phyloP scores from a whole-genome alignment of 2,329 filamentous ascomycete genomes.

The Fusarium concolor region DNA sequence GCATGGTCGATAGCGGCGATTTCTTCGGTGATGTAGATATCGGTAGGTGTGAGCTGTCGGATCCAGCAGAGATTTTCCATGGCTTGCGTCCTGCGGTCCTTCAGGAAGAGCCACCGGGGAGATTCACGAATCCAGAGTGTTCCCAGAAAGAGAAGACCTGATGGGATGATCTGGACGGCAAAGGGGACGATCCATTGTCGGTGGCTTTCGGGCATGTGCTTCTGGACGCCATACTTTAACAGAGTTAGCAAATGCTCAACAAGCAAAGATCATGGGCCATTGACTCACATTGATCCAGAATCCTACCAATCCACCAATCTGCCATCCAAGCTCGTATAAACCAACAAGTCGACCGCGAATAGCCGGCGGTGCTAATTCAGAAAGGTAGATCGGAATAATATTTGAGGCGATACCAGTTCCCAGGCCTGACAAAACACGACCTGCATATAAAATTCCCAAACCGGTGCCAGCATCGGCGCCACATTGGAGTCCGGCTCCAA shows the following conservation, averaged over 20 bases:
- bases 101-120: conserved; percentile 69
- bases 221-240: conserved; percentile 30
- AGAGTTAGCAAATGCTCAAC: fast-evolving
- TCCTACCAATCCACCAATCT: conserved; percentile 16
- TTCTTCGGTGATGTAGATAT: conserved; percentile 56
- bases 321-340: conserved; percentile 23
- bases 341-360: conserved; percentile 61
- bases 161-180: conserved; percentile 66
- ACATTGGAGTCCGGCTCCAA: conserved; percentile 64
- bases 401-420: conserved; percentile 9
- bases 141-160: conserved; percentile 62
- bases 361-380: conserved; percentile 61
- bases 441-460: conserved; percentile 10
- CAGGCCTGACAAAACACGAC: conserved; percentile 10
- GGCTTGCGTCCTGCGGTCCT: conserved; percentile 63
- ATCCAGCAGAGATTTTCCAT: conserved; percentile 66
- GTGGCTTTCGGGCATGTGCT: conserved; percentile 34
- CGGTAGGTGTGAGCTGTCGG: conserved; percentile 58
- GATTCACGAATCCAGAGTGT: conserved; percentile 64
- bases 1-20: conserved; percentile 37
- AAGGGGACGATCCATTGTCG: conserved; percentile 62
- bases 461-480: conserved; percentile 62
- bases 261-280: fast-evolving
- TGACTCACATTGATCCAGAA: conserved; percentile 25
- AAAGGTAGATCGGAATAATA: conserved; percentile 60